phyloP scores from a whole-genome alignment of 306 rosid genomes.

The Quercus aquifolioides region DNA sequence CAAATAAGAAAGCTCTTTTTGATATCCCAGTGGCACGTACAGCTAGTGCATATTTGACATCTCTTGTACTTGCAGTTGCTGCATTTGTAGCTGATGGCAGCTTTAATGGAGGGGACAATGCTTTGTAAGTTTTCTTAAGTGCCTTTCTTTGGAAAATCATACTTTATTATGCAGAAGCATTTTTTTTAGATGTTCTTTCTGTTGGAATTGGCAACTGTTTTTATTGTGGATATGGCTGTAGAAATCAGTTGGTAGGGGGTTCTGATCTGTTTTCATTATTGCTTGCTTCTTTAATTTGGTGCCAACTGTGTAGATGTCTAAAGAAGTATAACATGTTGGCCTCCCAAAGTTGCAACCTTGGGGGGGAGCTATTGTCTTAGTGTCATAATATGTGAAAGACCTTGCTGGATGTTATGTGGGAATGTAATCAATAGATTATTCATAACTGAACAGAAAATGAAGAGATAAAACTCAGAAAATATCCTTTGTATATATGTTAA shows the following conservation, averaged over 20 bases:
- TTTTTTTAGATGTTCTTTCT: neutral
- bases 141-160: neutral
- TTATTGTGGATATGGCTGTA: neutral
- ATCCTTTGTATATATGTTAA: too few species aligned
- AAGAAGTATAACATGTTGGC: neutral
- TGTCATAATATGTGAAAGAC: neutral
- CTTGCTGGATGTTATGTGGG: neutral
- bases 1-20: slow-evolving; percentile 80
- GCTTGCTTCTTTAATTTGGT: neutral
- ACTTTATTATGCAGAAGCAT: neutral
- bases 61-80: slow-evolving; percentile 63
- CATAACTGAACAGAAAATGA: too few species aligned
- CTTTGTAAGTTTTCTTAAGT: slow-evolving; percentile 52
- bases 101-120: slow-evolving; percentile 89
- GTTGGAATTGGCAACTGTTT: too few species aligned
- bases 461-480: too few species aligned
- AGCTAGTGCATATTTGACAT: slow-evolving; percentile 79
- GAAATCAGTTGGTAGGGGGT: neutral
- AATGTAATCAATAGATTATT: too few species aligned
- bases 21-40: slow-evolving; percentile 89
- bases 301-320: neutral
- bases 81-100: slow-evolving; percentile 88
- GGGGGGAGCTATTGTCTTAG: neutral
- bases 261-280: neutral
- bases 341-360: neutral